These are phyloP conservation scores for Coccomyxa subellipsoidea DNA, from an alignment of 163 green algal genomes.

Conservation along the genomic window DNA sequence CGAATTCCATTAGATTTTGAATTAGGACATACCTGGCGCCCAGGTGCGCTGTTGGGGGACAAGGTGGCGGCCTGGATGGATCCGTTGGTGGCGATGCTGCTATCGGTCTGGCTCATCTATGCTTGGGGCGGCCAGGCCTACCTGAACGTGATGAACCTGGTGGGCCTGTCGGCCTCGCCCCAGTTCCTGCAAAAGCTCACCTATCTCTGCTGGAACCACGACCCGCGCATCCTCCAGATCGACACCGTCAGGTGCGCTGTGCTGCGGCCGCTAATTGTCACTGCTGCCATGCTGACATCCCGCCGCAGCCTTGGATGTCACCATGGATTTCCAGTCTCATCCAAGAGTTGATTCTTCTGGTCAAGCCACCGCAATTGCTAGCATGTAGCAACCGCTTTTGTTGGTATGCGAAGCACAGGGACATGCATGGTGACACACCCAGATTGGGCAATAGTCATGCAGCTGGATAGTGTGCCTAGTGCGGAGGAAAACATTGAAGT, in stretches of 20 bases:
- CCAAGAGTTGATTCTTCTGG: no score
- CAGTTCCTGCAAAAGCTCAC: conserved; percentile 52
- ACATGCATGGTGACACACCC: no score
- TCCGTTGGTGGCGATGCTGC: conserved; percentile 10
- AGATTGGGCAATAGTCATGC: no score
- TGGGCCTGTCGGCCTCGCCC: conserved; percentile 14
- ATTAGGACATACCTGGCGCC: no score
- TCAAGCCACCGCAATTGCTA: no score
- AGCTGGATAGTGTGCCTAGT: no score
- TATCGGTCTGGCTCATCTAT: conserved; percentile 25
- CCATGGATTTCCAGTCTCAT: no score
- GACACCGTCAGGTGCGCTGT: conserved; percentile 46
- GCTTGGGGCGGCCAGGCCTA: conserved; percentile 24
- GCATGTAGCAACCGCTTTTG: no score
- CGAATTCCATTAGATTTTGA: no score
- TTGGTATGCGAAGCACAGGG: no score
- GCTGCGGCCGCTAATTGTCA: neutral
- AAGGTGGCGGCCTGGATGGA: conserved; percentile 11
- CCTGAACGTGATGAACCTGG: conserved; percentile 20
- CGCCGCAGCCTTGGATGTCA: no score
- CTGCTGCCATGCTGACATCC: neutral
- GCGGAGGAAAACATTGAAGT: no score
- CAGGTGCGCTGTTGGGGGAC: conserved; percentile 20
- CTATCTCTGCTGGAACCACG: conserved; percentile 51
- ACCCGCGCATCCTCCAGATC: conserved; percentile 37